Base-by-base conservation (phyloP, 73 alveolate species). In the Breviolum minutum region DNA sequence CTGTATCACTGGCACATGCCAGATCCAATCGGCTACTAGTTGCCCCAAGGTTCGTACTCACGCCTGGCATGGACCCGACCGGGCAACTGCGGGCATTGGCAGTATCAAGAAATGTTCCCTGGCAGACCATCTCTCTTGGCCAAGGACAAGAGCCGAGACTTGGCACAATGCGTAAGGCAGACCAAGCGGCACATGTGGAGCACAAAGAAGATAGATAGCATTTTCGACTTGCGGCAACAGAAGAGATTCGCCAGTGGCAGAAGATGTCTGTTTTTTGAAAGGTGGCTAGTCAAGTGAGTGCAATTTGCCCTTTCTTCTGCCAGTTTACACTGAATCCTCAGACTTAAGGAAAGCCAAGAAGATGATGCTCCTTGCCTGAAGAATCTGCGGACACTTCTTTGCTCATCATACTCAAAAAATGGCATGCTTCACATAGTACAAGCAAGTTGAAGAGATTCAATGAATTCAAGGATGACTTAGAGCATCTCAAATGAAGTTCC, bases 31-130 rank as follows among this genome's bases (percentile, higher is more conserved):
- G 54, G 99, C 22, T 71, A 26, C 29, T 20, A 1, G 19, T 27
- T 12, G 63, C 99, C 13, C 97, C 99, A 90, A 99, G 99, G 88
- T 99, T 99, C 66, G 99, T 99, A 20, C 99, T 99, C 90, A 99
- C 99, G 16, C 98, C 99, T 70, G 99, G 99, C 96, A 99, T 99
- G 95, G 99, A 99, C 94, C 99, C 99, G 27, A 99, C 99, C 1
- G 99, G 99, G 77, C 99, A 99, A 99, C 99, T 99, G 99, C 95
- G 99, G 99, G 99, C 99, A 87, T 70, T 99, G 96, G 99, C 99
- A 70, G 99, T 94, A 9, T 83, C 94, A 13, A 71, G 94, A 27
- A 83, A 83, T n/a, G 81, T 77, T 88, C 94, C 95, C 94, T 93
- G 99, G 95, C 87, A 99, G 90, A 99, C 99, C 92, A 99, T 99